Evolutionary conservation across 176 grass and related monocot genomes (phyloP), one percentile per base, ranked within the genome.

Genomic region (Canna indica): DNA sequence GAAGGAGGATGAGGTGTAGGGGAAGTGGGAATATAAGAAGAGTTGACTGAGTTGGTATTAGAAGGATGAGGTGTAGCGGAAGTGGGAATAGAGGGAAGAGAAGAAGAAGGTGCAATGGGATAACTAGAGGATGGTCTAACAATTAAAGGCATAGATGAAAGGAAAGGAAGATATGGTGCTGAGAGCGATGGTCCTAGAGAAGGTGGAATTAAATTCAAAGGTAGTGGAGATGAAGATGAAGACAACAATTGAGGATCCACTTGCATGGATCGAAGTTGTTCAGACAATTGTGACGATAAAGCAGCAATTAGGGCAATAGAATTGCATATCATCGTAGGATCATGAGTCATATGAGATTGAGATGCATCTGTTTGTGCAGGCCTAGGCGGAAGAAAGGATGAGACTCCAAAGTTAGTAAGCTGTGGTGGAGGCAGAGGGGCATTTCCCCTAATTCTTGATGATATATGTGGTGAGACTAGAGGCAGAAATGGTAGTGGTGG

Each of bases 301-400:
- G 57, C 63, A 73, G 26, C 66, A 59, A 32, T 42, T 36, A 36
- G 22, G 17, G 62, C 34, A 66, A 66, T 22, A 39, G 63, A 66
- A 66, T 38, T 4, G 17, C 63, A 12, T 38, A 66, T 8, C 41
- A 44, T 44, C 9, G 7, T 2, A 9, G 13, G 35, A 22, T 38
- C 31, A 66, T 17, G 7, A 66, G 9, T 44, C 7, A 44, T 8
- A 44, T 11, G 41, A 44, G 41, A 8, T 11, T 44, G 41, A 8
- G 13, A 2, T 44, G 41, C 73, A 53, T 72, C 76, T 47, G 74
- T 36, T 64, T 80, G 79, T 72, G 62, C 53, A 18, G 80, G 74
- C 65, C 78, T 79, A 79, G 75, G 81, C n/a, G 58, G 76, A 61
- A 75, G 71, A 39, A 67, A 52, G 36, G 83, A 36, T 54, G 78